phyloP scores from a whole-genome alignment of 345 rosid species.

The Pugionium dolabratum region DNA sequence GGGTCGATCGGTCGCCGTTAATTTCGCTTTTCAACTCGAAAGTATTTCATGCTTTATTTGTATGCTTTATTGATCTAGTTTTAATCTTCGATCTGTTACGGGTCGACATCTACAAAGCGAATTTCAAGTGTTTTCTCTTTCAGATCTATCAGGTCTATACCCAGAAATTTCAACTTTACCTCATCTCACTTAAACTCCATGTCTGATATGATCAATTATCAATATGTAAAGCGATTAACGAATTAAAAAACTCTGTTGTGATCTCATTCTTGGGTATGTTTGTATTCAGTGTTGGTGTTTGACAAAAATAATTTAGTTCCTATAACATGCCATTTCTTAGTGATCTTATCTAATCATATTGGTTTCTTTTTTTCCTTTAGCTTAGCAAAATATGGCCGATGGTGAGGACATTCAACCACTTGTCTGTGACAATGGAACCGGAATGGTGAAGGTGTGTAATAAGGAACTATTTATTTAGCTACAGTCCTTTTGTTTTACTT shows the following conservation, averaged over 20 bases:
- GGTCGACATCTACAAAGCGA: neutral
- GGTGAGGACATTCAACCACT: neutral
- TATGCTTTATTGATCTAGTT: conserved; percentile 13
- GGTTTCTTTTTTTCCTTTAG: neutral
- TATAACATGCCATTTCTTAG: neutral
- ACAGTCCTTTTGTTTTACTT: neutral
- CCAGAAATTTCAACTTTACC: neutral
- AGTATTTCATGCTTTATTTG: neutral
- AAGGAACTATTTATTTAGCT: neutral
- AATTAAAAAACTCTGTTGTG: neutral
- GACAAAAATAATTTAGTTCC: no score
- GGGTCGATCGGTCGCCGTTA: conserved; percentile 4
- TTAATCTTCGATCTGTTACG: conserved; percentile 25
- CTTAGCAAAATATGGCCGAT: conserved; percentile 70
- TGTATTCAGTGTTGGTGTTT: no score
- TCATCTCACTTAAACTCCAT: neutral
- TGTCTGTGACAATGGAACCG: no score
- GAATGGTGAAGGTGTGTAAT: neutral
- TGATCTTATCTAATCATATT: neutral
- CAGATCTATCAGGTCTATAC: conserved; percentile 18
- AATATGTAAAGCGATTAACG: no score
- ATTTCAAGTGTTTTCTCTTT: conserved; percentile 3
- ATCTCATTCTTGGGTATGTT: neutral
- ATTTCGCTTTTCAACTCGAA: conserved; percentile 6
- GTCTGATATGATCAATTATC: neutral